Evolutionary conservation across 495 filamentous ascomycete genomes (phyloP).

Genomic region (Aspergillus steynii): DNA sequence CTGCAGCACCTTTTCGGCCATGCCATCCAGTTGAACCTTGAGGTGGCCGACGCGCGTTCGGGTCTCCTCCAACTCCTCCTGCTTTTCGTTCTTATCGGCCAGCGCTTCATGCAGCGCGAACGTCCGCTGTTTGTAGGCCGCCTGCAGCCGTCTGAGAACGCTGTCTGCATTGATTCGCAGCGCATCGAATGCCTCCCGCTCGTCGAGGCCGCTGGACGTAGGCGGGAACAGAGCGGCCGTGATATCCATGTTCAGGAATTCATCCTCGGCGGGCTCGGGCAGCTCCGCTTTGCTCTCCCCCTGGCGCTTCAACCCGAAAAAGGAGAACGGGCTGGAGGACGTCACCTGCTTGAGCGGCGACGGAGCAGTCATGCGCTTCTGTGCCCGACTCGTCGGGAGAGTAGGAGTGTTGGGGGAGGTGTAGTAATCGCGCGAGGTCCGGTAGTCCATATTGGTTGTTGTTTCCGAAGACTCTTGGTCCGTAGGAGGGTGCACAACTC

Average conservation of each 20-base stretch:
- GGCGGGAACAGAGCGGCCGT: conserved; percentile 61
- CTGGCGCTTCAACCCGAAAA: conserved; percentile 40
- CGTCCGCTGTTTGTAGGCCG: conserved; percentile 66
- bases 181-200: conserved; percentile 67
- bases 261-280: conserved; percentile 53
- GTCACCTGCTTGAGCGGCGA: conserved; percentile 36
- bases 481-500: conserved; percentile 25
- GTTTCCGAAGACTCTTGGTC: conserved; percentile 19
- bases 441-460: conserved; percentile 20
- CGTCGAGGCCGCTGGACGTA: conserved; percentile 53
- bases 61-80: conserved; percentile 76
- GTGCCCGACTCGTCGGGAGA: conserved; percentile 26
- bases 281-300: conserved; percentile 22
- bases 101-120: conserved; percentile 57
- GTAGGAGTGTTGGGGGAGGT: conserved; percentile 20
- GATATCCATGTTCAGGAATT: conserved; percentile 66
- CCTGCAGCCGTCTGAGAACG: conserved; percentile 65
- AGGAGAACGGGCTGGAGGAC: conserved; percentile 35
- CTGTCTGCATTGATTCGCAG: conserved; percentile 66
- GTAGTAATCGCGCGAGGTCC: conserved; percentile 10
- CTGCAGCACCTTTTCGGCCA: conserved; percentile 66
- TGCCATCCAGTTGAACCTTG: conserved; percentile 73
- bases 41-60: conserved; percentile 64
- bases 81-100: conserved; percentile 63
- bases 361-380: conserved; percentile 37